These are phyloP conservation scores for Neurospora sp. DNA, from an alignment of 495 filamentous ascomycete species.

Conservation along the genomic window DNA sequence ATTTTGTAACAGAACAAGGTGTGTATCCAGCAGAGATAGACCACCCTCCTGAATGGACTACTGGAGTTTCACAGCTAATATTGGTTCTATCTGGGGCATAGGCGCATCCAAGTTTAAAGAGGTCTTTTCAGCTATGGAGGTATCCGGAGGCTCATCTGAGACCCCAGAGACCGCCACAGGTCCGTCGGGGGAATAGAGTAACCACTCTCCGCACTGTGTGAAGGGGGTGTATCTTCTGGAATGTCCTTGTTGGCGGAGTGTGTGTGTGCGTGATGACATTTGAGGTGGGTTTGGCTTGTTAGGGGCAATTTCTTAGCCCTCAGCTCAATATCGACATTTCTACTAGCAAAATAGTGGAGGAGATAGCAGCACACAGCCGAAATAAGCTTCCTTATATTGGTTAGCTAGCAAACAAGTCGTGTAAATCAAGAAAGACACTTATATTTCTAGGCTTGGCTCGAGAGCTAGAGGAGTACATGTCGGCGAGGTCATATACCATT, in stretches of 20 bases:
- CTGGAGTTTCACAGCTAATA: background rate
- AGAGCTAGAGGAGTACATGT: background rate
- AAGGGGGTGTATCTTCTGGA: background rate
- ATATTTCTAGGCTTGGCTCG: background rate
- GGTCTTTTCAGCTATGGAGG: conserved; percentile 20
- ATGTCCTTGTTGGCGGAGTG: background rate
- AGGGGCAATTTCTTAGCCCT: background rate
- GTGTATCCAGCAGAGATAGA: background rate
- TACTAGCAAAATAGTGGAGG: background rate
- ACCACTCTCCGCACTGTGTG: background rate
- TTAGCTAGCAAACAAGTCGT: background rate
- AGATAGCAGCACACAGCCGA: background rate
- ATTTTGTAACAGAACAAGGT: conserved; percentile 35
- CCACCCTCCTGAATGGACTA: background rate
- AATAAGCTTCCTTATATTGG: background rate
- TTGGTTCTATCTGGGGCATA: background rate
- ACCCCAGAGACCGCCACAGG: conserved; percentile 8
- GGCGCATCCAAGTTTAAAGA: conserved; percentile 31
- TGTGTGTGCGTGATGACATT: background rate
- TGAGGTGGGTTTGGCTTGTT: background rate
- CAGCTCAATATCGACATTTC: background rate
- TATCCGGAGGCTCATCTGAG: conserved; percentile 19
- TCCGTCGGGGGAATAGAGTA: conserved; percentile 1
- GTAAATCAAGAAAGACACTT: background rate
- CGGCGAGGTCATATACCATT: background rate